Conservation (phyloP, 2,329 filamentous ascomycete species). For the Apiospora rasikravindrae region DNA sequence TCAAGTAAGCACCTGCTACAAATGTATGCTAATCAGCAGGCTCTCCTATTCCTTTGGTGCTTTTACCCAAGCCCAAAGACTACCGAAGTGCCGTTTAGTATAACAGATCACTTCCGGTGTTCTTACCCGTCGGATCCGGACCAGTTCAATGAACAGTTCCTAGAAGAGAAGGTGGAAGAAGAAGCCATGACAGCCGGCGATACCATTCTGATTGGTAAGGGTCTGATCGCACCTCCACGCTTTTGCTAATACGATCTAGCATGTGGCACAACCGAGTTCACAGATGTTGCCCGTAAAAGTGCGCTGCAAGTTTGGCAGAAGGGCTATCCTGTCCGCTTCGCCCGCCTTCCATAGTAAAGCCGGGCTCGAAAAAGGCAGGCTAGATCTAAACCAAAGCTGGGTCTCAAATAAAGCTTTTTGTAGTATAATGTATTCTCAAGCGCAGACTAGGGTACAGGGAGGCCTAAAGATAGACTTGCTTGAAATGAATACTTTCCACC, state of each 20-base stretch:
- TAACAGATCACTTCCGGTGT: neutral
- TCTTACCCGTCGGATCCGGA: constrained; percentile 3
- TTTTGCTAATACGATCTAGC: neutral
- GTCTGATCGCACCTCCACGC: neutral
- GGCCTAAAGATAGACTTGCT: neutral
- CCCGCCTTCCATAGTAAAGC: neutral
- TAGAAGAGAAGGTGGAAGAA: neutral
- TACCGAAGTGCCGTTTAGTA: neutral
- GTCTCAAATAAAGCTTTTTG: neutral
- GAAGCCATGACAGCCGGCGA: neutral
- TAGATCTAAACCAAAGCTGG: neutral
- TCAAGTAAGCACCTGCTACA: neutral
- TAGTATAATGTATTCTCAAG: neutral
- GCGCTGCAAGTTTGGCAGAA: constrained; percentile 1
- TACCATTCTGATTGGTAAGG: constrained; percentile 6
- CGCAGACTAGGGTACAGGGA: neutral
- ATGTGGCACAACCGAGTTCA: neutral
- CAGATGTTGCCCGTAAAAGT: neutral
- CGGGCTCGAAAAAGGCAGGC: neutral
- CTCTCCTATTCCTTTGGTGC: constrained; percentile 4
- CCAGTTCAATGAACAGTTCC: neutral
- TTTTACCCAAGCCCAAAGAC: neutral
- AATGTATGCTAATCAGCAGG: neutral
- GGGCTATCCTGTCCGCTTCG: neutral
- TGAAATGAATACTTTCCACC: neutral